Base-by-base conservation (phyloP, 371 early-diverging fungal genomes). In the Encephalitozoon hellem region DNA sequence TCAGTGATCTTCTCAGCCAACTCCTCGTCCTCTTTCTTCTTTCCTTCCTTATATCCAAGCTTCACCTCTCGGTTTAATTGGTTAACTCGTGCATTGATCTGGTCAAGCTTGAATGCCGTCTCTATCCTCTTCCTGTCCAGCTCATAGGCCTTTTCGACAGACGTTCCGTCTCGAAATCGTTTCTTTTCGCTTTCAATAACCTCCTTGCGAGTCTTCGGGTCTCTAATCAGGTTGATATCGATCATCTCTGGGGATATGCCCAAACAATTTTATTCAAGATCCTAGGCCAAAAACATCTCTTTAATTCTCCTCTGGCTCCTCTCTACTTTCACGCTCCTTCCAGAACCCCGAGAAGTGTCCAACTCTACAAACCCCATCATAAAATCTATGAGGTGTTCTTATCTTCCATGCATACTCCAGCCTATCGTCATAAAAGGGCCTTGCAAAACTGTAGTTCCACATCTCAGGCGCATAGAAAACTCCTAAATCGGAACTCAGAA, bases 41-140 rank as follows among this genome's bases (percentile, higher is more conserved):
- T 69, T 15, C 30, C 53, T 42, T 76, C 66, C 69, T 71, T 76
- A 21, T 53, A 73, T 0, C 63, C 34, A 11, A n/a, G 23, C 54
- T 64, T 67, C n/a, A 80, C 77, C 47, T 80, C 53, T 45, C 74
- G 72, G 21, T 72, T 28, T 3, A 69, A 38, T 11, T 32, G 21
- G 47, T 84, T 84, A 32, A 79, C 67, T 72, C 81, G 70, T 26
- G 70, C 80, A 42, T 79, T 80, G 15, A 73, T 65, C 28, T 82
- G 63, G 30, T 84, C 84, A 45, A 75, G 69, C 63, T 76, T 69
- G 55, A 67, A 84, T 32, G 70, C 47, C 28, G 59, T 53, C 26
- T 69, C 74, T 38, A 80, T 82, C 73, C 77, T 73, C 38, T 67
- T 38, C 26, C 70, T 66, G 28, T 82, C 77, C 45, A 84, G 32